These are phyloP conservation scores for Scutellaria galericulata DNA, from an alignment of 257 asterid genomes.

Conservation along the genomic window DNA sequence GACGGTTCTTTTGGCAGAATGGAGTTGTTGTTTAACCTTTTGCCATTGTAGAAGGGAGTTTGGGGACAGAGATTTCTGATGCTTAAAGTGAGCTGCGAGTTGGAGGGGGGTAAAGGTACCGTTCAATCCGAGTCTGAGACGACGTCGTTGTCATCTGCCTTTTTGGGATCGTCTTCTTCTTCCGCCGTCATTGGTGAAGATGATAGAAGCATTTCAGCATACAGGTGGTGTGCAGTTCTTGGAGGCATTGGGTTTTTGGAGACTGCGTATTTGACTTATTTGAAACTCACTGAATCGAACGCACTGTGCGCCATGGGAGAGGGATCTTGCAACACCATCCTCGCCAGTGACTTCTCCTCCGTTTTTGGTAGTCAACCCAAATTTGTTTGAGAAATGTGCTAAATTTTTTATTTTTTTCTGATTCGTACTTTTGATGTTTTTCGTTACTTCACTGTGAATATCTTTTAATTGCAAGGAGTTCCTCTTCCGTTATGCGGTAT, in stretches of 20 bases:
- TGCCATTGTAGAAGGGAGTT: constrained; percentile 41
- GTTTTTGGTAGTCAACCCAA: constrained; percentile 58
- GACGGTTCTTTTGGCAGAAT: background rate
- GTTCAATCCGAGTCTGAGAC: constrained; percentile 44
- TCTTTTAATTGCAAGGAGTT: constrained; percentile 50
- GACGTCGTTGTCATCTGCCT: constrained; percentile 15
- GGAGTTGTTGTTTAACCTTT: constrained; percentile 16
- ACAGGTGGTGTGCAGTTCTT: constrained; percentile 61
- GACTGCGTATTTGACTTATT: constrained; percentile 67
- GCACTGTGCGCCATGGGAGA: constrained; percentile 76
- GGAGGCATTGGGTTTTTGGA: constrained; percentile 75
- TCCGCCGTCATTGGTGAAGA: constrained; percentile 30
- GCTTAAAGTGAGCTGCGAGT: constrained; percentile 50
- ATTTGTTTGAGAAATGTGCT: constrained; percentile 12
- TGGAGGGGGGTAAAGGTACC: constrained; percentile 42
- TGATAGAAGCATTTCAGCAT: constrained; percentile 43
- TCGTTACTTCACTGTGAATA: background rate
- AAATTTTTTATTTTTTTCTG: background rate
- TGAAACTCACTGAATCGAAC: constrained; percentile 66
- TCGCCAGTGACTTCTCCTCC: constrained; percentile 70
- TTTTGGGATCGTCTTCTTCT: constrained; percentile 3
- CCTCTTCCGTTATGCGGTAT: constrained; percentile 77
- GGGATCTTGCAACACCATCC: constrained; percentile 66
- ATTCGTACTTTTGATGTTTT: background rate
- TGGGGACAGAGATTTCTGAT: constrained; percentile 43